These are phyloP conservation scores for Sporothrix inflata DNA, from an alignment of 2,329 filamentous ascomycete species.

Conservation along the genomic window DNA sequence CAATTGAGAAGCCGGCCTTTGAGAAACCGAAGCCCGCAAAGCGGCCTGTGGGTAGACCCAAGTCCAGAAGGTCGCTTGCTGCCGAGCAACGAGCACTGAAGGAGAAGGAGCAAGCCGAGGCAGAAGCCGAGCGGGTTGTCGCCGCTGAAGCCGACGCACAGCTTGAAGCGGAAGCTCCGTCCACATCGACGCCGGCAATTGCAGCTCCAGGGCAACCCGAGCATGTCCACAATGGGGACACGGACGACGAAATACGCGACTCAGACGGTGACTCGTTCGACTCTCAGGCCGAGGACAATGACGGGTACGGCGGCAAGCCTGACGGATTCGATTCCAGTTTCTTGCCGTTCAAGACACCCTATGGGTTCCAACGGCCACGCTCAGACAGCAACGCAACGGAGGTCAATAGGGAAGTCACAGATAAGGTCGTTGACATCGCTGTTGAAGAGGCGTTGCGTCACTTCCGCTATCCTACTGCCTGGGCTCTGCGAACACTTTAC, in stretches of 20 bases:
- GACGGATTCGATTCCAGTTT: background rate
- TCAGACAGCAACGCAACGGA: constrained; percentile 34
- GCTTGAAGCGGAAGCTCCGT: constrained; percentile 35
- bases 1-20: background rate
- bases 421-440: constrained; percentile 59
- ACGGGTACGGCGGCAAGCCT: constrained; percentile 7
- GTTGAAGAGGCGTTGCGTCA: constrained; percentile 61
- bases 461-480: constrained; percentile 64
- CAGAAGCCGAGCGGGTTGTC: background rate
- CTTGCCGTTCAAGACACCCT: background rate
- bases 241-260: constrained; percentile 1
- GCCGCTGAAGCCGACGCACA: constrained; percentile 24
- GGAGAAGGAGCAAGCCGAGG: constrained; percentile 29
- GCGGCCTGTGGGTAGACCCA: constrained; percentile 30
- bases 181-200: background rate
- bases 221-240: background rate
- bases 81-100: constrained; percentile 29
- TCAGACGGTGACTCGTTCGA: constrained; percentile 17
- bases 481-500: constrained; percentile 62
- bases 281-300: constrained; percentile 5
- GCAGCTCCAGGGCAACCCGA: background rate
- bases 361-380: constrained; percentile 24
- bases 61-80: constrained; percentile 28
- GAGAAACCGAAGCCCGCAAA: constrained; percentile 19
- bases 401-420: constrained; percentile 50